Base-by-base conservation (phyloP, 768 basidiomycete genomes). In the Tulasnella sp. region DNA sequence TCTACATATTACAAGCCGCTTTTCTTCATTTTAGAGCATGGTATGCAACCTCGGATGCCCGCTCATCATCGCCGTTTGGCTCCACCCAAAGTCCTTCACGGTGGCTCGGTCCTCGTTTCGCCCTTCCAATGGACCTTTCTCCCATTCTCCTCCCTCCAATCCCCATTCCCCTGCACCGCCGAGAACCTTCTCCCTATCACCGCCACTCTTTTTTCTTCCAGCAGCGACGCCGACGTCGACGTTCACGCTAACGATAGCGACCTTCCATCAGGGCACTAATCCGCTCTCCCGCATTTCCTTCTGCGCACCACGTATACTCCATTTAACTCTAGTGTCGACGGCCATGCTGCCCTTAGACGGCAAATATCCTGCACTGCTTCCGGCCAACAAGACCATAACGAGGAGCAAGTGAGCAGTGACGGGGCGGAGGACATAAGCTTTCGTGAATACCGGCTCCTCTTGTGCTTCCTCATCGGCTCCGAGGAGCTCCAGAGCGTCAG, bases 211-310 rank as follows among this genome's bases (percentile, higher is more conserved):
- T 20, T 18, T 29, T 16, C 15, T 72, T 72, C 61, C 61, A 67
- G 70, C 70, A 37, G 42, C 37, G 70, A 72, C 35, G 70, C 29
- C 32, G 26, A 39, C 37, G 32, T 71, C 70, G 29, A 72, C 70
- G 20, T 72, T 72, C 2, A 72, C 32, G 18, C 39, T 72, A 37
- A 72, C 70, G 6, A 72, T 5, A 2, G 37, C 70, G 37, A 72
- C 44, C 44, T 72, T 72, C 70, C 70, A 72, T 39, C 70, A 72
- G 23, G 70, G 39, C 70, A 72, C 70, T 1, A 39, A 1, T 32
- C 39, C 70, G 4, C 26, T 39, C 26, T 29, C 39, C 44, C 39
- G 23, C 39, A 46, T 46, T 26, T 72, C 70, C 70, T 16, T 72
- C 5, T 5, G 37, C 44, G 42, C 61, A 29, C 61, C 61, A 2